Percentiles rank a stretch among this genome's conserved stretches.
Conservation (phyloP, 2,329 filamentous ascomycete species). For the Neonectria faginata region DNA sequence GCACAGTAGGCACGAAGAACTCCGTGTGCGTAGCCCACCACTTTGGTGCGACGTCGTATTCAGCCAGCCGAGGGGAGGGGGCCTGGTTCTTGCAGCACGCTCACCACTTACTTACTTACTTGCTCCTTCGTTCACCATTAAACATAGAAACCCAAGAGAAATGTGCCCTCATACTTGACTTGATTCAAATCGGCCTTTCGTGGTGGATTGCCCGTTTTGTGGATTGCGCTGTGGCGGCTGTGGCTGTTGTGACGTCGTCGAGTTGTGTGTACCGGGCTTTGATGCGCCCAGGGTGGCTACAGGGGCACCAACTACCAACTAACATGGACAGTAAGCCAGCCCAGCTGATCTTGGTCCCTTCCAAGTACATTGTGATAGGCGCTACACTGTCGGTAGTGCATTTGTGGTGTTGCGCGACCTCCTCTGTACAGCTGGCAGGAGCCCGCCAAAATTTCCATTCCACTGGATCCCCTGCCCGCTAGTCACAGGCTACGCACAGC, state of each 20-base stretch:
- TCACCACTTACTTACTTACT: neutral
- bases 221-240: neutral
- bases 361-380: neutral
- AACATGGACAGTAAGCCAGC: neutral
- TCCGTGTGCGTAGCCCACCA: constrained; percentile 3
- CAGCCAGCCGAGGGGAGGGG: neutral
- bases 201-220: neutral
- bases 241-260: constrained; percentile 9
- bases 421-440: constrained; percentile 6
- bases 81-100: neutral
- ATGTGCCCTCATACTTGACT: neutral
- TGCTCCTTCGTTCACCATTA: neutral
- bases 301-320: neutral
- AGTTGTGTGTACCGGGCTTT: constrained; percentile 1
- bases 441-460: constrained; percentile 9
- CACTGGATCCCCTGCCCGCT: constrained; percentile 9
- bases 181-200: neutral
- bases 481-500: constrained; percentile 7
- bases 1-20: neutral
- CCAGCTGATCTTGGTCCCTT: neutral
- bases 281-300: neutral
- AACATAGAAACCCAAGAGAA: neutral
- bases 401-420: neutral
- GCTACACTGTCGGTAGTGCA: neutral
- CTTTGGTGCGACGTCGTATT: constrained; percentile 9